Evolutionary conservation across 2,329 filamentous ascomycete genomes (phyloP), one percentile per base, ranked within the genome.

Genomic region (Gnomoniopsis sp.): DNA sequence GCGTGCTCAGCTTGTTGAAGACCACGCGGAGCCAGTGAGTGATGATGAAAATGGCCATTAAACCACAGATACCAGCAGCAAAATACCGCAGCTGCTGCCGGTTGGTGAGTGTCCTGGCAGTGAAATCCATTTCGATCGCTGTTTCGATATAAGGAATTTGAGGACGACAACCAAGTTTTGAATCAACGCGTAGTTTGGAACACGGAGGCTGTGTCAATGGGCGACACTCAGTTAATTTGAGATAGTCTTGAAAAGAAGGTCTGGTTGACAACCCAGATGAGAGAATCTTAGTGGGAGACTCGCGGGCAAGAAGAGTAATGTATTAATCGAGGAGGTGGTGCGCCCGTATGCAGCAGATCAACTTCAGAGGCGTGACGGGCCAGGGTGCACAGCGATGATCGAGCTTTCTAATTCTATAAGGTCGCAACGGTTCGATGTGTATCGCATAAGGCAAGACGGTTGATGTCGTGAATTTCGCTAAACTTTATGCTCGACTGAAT

Each of bases 11-110:
- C 22, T 23, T 53, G 49, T 59, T 50, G 49, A 59, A 59, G 14
- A 61, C 6, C 38, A 53, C 30, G 41, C 56, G 56, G 8, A 56
- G 36, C 57, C 59, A 62, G 41, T 62, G 57, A 10, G 54, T 41
- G 44, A 53, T 2, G 17, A 59, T 56, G 36, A 62, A 59, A n/a
- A 59, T 15, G 6, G 49, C 53, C 49, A 59, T 51, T 2, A 62
- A 44, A 14, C 49, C 59, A 53, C 59, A 59, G 8, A 62, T 54
- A 2, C 56, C 59, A 22, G 59, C 59, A 23, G 59, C 59, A 26
- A 46, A 59, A 26, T 53, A 56, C 7, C 57, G 53, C 36, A 62
- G 36, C 19, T 59, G 59, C 38, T 62, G 57, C 26, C 59, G 59
- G 10, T 59, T 57, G 2, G 23, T 17, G 7, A 23, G 36, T 6